A percentile compares a stretch with the other conserved stretches of the same genome.
Evolutionary conservation across 768 basidiomycete species (phyloP).

Genomic region (Agrocybe pediades): DNA sequence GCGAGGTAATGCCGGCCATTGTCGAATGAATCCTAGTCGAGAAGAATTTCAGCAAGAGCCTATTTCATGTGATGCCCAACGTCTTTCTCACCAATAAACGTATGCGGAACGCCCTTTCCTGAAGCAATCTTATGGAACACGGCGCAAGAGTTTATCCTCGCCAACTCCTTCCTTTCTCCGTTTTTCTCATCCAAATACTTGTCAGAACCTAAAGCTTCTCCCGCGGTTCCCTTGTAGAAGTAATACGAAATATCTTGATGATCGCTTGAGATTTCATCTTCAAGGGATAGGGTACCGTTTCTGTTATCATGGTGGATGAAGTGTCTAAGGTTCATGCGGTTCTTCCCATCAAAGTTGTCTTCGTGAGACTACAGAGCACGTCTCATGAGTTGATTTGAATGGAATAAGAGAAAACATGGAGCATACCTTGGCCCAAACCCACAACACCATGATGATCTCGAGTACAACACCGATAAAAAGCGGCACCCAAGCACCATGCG

Average conservation of each 20-base stretch:
- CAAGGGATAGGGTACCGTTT: background rate
- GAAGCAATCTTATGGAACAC: conserved; percentile 58
- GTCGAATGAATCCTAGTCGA: conserved; percentile 54
- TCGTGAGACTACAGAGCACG: conserved; percentile 57
- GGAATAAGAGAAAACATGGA: no score
- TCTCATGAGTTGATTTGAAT: no score
- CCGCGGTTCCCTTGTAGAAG: conserved; percentile 18
- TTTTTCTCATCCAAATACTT: conserved; percentile 18
- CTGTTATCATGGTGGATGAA: conserved; percentile 46
- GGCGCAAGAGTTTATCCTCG: conserved; percentile 52
- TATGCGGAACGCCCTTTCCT: conserved; percentile 62
- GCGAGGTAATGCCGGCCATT: conserved; percentile 70
- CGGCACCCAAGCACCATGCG: conserved; percentile 69
- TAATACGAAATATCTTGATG: conserved; percentile 17
- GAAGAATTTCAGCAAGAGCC: background rate
- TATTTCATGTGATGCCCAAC: background rate
- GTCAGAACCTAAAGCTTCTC: conserved; percentile 4
- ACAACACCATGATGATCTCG: conserved; percentile 55
- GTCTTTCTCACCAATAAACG: conserved; percentile 47
- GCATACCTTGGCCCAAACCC: conserved; percentile 64
- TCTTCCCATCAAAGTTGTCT: conserved; percentile 58
- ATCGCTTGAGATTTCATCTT: conserved; percentile 15
- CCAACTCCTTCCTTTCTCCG: conserved; percentile 26
- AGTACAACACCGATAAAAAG: conserved; percentile 56
- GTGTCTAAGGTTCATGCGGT: conserved; percentile 54